Evolutionary conservation across 768 basidiomycete species (phyloP), one percentile per base, ranked within the genome.

Genomic region (Suillus occidentalis): DNA sequence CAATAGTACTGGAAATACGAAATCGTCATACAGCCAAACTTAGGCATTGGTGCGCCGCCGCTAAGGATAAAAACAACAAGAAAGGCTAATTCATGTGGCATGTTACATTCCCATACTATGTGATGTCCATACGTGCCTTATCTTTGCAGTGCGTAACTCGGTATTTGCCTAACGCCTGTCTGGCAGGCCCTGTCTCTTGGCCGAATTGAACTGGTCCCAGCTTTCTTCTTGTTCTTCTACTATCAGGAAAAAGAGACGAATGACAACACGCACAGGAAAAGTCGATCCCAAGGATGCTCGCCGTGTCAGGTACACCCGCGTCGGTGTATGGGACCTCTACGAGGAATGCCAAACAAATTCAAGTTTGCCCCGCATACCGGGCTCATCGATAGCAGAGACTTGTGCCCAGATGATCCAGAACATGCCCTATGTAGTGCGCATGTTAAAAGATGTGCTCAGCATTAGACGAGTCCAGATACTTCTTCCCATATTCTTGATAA

Each of bases 321-420:
- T 47, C 42, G 91, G 91, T 43, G 85, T 91, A 52, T 93, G 91
- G 91, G 89, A 92, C 68, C 74, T 91, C 36, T 93, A 92, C 72
- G 86, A 90, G 69, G 85, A 91, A 69, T 77, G 76, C 18, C 74
- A 76, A 18, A 72, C 42, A 43, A 1, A 43, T 43, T n/a, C n/a
- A n/a, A n/a, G n/a, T n/a, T n/a, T n/a, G n/a, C n/a, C n/a, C n/a
- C n/a, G n/a, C n/a, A 62, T 83, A 52, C 78, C 85, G 2, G 79
- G 80, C 4, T 73, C 76, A 6, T 81, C 85, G n/a, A 74, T 75
- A 45, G 69, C 85, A 7, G 82, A 87, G 70, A 77, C 79, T 2
- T 79, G 78, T 16, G 73, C 83, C 14, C 83, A 84, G 62, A 75
- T 87, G 65, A 65, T n/a, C n/a, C n/a, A n/a, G 52, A 79, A 80